Percentiles rank a stretch among this genome's conserved stretches.
These are phyloP conservation scores for Metschnikowia drakensbergensis DNA, from an alignment of 805 yeast genomes.

Conservation along the genomic window DNA sequence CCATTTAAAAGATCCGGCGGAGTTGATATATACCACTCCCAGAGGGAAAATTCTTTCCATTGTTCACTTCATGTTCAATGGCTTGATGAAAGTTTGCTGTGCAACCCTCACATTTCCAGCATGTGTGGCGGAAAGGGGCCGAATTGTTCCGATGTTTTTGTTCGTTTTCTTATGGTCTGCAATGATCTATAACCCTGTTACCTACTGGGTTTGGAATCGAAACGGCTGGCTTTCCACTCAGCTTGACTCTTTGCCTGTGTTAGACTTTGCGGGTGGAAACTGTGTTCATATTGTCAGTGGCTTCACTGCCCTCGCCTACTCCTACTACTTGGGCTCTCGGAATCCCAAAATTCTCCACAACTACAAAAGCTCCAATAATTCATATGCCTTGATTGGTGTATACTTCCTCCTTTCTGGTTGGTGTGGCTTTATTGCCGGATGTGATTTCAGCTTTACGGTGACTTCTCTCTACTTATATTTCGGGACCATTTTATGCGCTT, in stretches of 20 bases:
- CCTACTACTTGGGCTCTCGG: conserved; percentile 41
- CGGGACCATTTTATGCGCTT: conserved; percentile 33
- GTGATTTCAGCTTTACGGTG: conserved; percentile 38
- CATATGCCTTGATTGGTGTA: conserved; percentile 31
- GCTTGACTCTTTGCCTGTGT: conserved; percentile 30
- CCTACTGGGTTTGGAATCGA: conserved; percentile 44
- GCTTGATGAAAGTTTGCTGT: conserved; percentile 36
- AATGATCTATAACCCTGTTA: conserved; percentile 41
- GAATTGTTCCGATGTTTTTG: conserved; percentile 39
- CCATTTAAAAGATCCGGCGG: conserved; percentile 9
- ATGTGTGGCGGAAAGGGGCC: conserved; percentile 42
- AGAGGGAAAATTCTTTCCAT: conserved; percentile 37
- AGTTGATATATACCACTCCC: conserved; percentile 26
- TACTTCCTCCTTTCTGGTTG: conserved; percentile 30
- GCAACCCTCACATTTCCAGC: conserved; percentile 42
- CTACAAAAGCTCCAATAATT: conserved; percentile 35
- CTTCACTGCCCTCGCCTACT: conserved; percentile 42
- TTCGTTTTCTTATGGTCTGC: conserved; percentile 39
- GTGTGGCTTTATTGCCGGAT: conserved; percentile 42
- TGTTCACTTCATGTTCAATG: conserved; percentile 39
- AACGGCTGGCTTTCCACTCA: conserved; percentile 42
- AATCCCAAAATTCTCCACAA: conserved; percentile 35
- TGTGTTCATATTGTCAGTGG: conserved; percentile 45
- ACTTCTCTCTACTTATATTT: conserved; percentile 29
- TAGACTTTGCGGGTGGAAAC: conserved; percentile 45